Conservation (phyloP, 192 early-diverging fungal species). For the Coemansia sp. region DNA sequence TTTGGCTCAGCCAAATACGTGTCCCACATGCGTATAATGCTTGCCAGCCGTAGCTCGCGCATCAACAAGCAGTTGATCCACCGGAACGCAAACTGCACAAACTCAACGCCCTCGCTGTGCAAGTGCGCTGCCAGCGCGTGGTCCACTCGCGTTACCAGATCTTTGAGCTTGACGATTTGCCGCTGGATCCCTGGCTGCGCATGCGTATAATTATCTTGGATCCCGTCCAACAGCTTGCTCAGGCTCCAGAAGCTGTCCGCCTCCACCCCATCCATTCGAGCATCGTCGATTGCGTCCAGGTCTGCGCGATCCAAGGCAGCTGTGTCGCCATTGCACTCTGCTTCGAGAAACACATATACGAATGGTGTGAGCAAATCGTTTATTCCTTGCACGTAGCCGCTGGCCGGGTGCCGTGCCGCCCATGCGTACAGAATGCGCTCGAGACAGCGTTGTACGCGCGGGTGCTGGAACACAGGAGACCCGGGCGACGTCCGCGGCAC, state of each 20-base stretch:
- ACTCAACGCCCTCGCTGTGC: slow-evolving; percentile 86
- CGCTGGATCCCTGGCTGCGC: slow-evolving; percentile 96
- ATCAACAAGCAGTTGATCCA: slow-evolving; percentile 99
- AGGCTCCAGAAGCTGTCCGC: slow-evolving; percentile 98
- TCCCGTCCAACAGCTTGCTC: slow-evolving; percentile 92
- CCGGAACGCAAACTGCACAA: slow-evolving; percentile 98
- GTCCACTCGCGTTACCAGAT: slow-evolving; percentile 91
- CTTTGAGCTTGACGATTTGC: slow-evolving; percentile 83
- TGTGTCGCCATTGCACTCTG: not conserved
- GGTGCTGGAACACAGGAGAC: slow-evolving; percentile 80
- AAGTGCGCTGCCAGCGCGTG: slow-evolving; percentile 73
- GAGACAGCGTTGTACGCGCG: slow-evolving; percentile 80
- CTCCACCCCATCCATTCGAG: slow-evolving; percentile 72
- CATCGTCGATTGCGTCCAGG: slow-evolving; percentile 39
- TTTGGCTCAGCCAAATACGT: slow-evolving; percentile 75
- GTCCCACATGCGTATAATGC: slow-evolving; percentile 98
- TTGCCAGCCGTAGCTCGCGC: slow-evolving; percentile 86
- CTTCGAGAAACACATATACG: slow-evolving; percentile 84
- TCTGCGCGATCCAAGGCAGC: too few relatives aligned
- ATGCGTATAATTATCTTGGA: slow-evolving; percentile 99
- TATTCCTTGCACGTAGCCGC: slow-evolving; percentile 98
- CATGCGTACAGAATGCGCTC: slow-evolving; percentile 94
- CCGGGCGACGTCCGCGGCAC: slow-evolving; percentile 86
- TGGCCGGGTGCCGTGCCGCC: slow-evolving; percentile 98
- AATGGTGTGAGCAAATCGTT: slow-evolving; percentile 98